Evolutionary conservation across 768 basidiomycete genomes (phyloP).

Genomic region (Panaeolus cyanescens): DNA sequence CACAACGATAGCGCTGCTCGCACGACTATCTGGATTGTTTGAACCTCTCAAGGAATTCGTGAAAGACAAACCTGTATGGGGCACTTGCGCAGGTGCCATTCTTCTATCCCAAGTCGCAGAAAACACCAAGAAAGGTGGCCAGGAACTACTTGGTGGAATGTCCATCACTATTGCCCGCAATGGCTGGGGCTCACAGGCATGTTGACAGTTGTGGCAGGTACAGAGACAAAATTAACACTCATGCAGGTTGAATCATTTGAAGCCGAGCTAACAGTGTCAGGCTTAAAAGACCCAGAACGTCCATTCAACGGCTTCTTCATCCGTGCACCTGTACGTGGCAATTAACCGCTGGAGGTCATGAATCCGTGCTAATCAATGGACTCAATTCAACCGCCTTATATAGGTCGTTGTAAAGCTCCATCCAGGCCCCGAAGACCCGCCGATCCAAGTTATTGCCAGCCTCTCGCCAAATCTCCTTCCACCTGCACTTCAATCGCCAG

Average conservation of each 20-base stretch:
- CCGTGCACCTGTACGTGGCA: constrained; percentile 75
- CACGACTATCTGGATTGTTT: constrained; percentile 71
- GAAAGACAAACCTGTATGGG: constrained; percentile 82
- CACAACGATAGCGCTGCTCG: constrained; percentile 86
- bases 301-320: constrained; percentile 91
- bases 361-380: constrained; percentile 4
- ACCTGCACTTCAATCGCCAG: constrained; percentile 40
- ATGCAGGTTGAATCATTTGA: constrained; percentile 89
- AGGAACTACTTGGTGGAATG: constrained; percentile 83
- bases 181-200: constrained; percentile 91
- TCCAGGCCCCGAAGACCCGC: constrained; percentile 47
- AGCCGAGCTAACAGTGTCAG: constrained; percentile 65
- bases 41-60: constrained; percentile 79
- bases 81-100: constrained; percentile 95
- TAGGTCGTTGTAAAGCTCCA: constrained; percentile 67
- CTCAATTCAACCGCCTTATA: background rate
- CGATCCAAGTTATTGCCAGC: constrained; percentile 72
- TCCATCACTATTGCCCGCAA: constrained; percentile 83
- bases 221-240: background rate
- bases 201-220: constrained; percentile 17
- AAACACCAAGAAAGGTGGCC: constrained; percentile 83
- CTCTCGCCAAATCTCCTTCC: constrained; percentile 54
- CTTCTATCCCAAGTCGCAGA: constrained; percentile 74
- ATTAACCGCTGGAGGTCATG: background rate
- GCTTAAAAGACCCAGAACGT: constrained; percentile 55